Percentiles rank a stretch among this genome's conserved stretches.
phyloP scores from a whole-genome alignment of 108 stramenopile species.

The Cyclostephanos invisitatus region DNA sequence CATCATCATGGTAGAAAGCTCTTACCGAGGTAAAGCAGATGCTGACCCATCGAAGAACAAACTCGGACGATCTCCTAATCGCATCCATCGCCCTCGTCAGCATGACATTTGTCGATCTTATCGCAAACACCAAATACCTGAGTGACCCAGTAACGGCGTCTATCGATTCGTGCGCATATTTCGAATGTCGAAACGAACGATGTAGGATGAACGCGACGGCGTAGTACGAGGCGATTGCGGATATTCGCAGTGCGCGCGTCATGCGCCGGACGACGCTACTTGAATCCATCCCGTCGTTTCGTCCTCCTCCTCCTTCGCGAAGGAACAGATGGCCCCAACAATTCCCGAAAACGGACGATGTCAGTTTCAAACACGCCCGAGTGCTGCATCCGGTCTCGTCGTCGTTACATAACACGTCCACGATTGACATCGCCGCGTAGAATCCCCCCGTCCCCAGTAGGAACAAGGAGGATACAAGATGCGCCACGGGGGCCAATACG shows the following conservation, averaged over 20 bases:
- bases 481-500: constrained; percentile 37
- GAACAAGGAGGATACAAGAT: constrained; percentile 29
- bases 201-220: constrained; percentile 17
- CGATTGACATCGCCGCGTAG: constrained; percentile 31
- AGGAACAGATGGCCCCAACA: constrained; percentile 28
- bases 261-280: constrained; percentile 14
- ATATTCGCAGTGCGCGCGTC: constrained; percentile 14
- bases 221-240: constrained; percentile 22
- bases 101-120: constrained; percentile 32
- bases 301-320: neutral
- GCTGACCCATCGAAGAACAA: neutral
- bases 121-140: constrained; percentile 35
- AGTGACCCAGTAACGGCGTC: constrained; percentile 35
- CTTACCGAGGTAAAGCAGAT: neutral
- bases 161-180: constrained; percentile 25
- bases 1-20: neutral
- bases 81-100: constrained; percentile 15
- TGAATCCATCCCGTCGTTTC: neutral
- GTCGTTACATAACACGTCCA: constrained; percentile 47
- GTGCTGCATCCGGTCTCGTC: constrained; percentile 13
- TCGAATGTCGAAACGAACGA: constrained; percentile 25
- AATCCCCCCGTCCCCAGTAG: constrained; percentile 12
- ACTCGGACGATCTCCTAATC: neutral
- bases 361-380: constrained; percentile 24
- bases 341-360: constrained; percentile 14